These are phyloP conservation scores for Meripilus lineatus DNA, from an alignment of 1,284 basidiomycete species.

Conservation along the genomic window DNA sequence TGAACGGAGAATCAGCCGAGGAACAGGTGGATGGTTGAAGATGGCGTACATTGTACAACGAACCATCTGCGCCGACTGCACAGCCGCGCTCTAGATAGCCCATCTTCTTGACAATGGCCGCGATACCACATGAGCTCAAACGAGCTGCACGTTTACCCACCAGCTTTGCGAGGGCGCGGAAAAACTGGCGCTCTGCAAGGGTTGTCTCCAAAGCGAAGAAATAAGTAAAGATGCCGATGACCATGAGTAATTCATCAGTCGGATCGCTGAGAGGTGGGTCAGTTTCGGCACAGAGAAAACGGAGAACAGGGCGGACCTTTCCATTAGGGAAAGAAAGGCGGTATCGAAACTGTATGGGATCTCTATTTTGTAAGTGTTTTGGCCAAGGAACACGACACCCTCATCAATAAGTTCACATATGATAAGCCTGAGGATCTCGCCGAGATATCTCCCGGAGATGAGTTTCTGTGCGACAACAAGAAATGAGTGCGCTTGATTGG, in stretches of 20 bases:
- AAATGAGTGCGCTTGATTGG: not conserved
- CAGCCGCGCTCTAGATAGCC: slow-evolving; percentile 88
- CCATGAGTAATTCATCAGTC: slow-evolving; percentile 96
- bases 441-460: slow-evolving; percentile 96
- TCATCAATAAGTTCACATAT: slow-evolving; percentile 96
- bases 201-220: slow-evolving; percentile 95
- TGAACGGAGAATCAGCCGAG: not conserved
- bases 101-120: slow-evolving; percentile 91
- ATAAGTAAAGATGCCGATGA: slow-evolving; percentile 94
- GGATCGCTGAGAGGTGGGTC: slow-evolving; percentile 61
- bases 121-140: slow-evolving; percentile 89
- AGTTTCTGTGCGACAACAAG: slow-evolving; percentile 68
- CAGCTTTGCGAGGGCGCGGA: slow-evolving; percentile 85
- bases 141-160: slow-evolving; percentile 89
- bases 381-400: slow-evolving; percentile 94
- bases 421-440: slow-evolving; percentile 92
- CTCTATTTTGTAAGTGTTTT: slow-evolving; percentile 97
- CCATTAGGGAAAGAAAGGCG: slow-evolving; percentile 95
- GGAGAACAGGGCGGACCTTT: slow-evolving; percentile 49
- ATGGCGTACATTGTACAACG: slow-evolving; percentile 79
- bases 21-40: not conserved
- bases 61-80: slow-evolving; percentile 87
- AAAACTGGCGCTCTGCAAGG: slow-evolving; percentile 91
- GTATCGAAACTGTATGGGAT: slow-evolving; percentile 92
- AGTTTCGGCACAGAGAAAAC: not conserved